phyloP scores from a whole-genome alignment of 129 eudicot species.

The Flaveria sonorensis region DNA sequence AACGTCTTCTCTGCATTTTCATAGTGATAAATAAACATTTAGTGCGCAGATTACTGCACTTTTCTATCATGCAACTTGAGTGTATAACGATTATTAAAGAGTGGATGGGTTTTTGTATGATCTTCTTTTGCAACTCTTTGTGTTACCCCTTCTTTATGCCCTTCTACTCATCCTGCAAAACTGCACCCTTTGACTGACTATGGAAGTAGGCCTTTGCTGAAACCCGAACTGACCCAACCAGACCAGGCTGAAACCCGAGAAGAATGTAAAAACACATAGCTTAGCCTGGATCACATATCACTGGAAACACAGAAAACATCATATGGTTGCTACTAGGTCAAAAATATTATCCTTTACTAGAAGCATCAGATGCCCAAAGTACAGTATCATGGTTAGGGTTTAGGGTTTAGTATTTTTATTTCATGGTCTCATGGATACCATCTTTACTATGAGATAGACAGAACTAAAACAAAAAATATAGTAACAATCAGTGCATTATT shows the following conservation, averaged over 20 bases:
- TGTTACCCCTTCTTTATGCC: neutral
- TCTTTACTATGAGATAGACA: no score
- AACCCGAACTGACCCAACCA: neutral
- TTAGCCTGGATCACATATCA: neutral
- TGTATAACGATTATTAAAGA: neutral
- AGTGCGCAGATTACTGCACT: neutral
- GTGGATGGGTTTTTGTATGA: neutral
- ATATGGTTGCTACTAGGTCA: no score
- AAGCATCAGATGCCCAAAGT: no score
- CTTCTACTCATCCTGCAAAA: neutral
- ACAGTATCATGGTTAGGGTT: no score
- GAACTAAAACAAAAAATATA: no score
- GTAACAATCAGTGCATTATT: no score
- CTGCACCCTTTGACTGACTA: conserved; percentile 11
- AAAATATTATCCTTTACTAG: no score
- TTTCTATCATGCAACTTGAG: neutral
- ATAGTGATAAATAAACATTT: neutral
- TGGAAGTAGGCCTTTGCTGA: neutral
- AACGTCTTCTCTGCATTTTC: neutral
- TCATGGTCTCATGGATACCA: no score
- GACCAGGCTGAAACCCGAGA: neutral
- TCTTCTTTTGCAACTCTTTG: neutral
- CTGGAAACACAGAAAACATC: no score
- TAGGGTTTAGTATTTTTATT: no score
- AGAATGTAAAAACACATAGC: neutral